Percentiles rank a stretch among this genome's conserved stretches.
These are phyloP conservation scores for Carex kokanica DNA, from an alignment of 176 grass and related monocot genomes.

Conservation along the genomic window DNA sequence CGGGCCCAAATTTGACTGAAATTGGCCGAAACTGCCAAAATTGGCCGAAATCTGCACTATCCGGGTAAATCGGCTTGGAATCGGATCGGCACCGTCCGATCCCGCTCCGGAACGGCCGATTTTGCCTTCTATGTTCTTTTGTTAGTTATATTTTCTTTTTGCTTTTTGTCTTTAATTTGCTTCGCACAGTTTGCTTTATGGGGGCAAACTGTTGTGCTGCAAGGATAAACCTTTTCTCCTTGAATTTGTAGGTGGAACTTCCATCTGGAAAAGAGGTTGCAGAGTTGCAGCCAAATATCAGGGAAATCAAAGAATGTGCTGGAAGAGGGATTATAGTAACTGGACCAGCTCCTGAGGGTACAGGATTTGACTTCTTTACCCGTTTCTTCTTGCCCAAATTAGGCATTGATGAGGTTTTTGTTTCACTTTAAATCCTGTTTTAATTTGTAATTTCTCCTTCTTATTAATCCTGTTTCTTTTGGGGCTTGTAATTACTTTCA, in stretches of 20 bases:
- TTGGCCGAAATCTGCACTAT: too few relatives aligned
- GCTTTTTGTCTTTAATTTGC: not conserved
- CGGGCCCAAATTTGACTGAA: too few relatives aligned
- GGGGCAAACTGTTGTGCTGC: not conserved
- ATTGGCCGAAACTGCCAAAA: too few relatives aligned
- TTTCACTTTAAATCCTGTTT: not conserved
- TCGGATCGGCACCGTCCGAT: too few relatives aligned
- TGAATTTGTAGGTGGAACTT: slow-evolving; percentile 57
- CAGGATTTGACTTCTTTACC: slow-evolving; percentile 58
- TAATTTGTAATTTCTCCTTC: not conserved
- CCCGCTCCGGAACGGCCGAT: too few relatives aligned
- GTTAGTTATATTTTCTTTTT: not conserved
- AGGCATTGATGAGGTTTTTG: not conserved
- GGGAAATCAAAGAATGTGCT: slow-evolving; percentile 39
- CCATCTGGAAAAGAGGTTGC: slow-evolving; percentile 52
- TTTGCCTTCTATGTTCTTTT: too few relatives aligned
- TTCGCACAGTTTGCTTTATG: too few relatives aligned
- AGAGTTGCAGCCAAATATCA: slow-evolving; percentile 36
- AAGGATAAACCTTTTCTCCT: not conserved
- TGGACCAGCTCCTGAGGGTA: slow-evolving; percentile 43
- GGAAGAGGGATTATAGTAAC: slow-evolving; percentile 45
- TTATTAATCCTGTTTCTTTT: not conserved
- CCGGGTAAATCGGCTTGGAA: too few relatives aligned
- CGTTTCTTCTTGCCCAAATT: slow-evolving; percentile 37
- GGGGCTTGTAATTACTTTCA: not conserved